phyloP scores from a whole-genome alignment of 805 yeast species.

The Kuraishia hungarica region DNA sequence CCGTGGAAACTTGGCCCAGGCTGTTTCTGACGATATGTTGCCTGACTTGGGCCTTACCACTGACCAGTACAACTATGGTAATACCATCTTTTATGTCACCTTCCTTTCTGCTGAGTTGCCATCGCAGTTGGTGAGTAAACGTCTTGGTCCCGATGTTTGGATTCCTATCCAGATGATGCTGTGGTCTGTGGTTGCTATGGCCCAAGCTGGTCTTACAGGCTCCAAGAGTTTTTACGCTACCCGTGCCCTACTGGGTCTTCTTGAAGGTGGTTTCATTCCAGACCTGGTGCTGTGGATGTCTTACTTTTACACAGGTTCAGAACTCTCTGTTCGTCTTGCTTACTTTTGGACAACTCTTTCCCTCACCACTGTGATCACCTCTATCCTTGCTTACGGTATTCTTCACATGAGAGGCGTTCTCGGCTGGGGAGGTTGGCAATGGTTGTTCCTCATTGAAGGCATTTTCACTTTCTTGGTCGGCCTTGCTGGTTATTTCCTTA shows the following conservation, averaged over 20 bases:
- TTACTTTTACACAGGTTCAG: constrained; percentile 53
- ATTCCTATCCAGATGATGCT: constrained; percentile 47
- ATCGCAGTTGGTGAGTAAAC: constrained; percentile 57
- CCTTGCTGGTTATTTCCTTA: constrained; percentile 18
- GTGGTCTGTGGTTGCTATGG: constrained; percentile 50
- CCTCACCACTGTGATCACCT: constrained; percentile 33
- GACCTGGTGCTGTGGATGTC: constrained; percentile 57
- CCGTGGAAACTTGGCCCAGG: constrained; percentile 40
- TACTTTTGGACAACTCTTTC: constrained; percentile 53
- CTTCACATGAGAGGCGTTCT: constrained; percentile 43
- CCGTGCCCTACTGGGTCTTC: constrained; percentile 42
- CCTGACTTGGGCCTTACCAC: constrained; percentile 45
- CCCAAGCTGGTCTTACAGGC: constrained; percentile 36
- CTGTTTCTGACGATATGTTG: constrained; percentile 48
- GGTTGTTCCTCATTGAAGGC: constrained; percentile 62
- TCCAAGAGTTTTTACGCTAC: constrained; percentile 36
- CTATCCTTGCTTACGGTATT: constrained; percentile 49
- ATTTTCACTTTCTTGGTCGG: constrained; percentile 47
- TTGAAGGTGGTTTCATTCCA: constrained; percentile 69
- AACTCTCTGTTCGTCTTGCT: constrained; percentile 49
- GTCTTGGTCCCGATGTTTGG: constrained; percentile 54
- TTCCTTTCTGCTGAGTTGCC: constrained; percentile 56
- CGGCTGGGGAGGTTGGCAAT: constrained; percentile 52
- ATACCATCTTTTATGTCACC: constrained; percentile 41
- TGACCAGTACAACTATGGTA: constrained; percentile 50